Conservation (phyloP, 73 alveolate species). For the Uronychia setigera region DNA sequence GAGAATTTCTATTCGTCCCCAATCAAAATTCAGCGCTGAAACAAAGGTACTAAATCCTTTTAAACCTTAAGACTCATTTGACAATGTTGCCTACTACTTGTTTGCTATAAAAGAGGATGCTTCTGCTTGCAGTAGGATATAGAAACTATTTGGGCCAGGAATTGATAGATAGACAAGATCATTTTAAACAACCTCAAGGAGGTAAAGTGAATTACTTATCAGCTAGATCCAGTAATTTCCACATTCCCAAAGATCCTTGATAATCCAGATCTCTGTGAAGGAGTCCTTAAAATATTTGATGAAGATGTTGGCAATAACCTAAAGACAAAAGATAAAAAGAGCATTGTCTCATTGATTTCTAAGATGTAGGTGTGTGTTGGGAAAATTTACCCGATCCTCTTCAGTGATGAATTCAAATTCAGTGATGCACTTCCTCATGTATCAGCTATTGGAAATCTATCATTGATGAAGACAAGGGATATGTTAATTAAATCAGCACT, state of each 20-base stretch:
- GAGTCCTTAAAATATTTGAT: constrained; percentile 21
- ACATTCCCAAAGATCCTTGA: constrained; percentile 53
- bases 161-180: background rate
- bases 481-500: constrained; percentile 43
- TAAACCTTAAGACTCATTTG: constrained; percentile 5
- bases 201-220: background rate
- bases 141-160: constrained; percentile 61
- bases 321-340: constrained; percentile 10
- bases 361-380: constrained; percentile 18
- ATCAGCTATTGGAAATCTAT: constrained; percentile 45
- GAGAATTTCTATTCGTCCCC: constrained; percentile 31
- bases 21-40: constrained; percentile 36
- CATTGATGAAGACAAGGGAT: constrained; percentile 21
- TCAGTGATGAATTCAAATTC: constrained; percentile 46
- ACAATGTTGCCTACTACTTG: constrained; percentile 54
- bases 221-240: constrained; percentile 23
- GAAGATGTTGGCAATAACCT: constrained; percentile 37
- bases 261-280: constrained; percentile 49
- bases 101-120: constrained; percentile 45
- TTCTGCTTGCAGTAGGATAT: constrained; percentile 52
- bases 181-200: constrained; percentile 45
- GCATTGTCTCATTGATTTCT: constrained; percentile 6
- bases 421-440: constrained; percentile 14
- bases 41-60: constrained; percentile 2
- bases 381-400: constrained; percentile 57